phyloP scores from a whole-genome alignment of 1,284 basidiomycete genomes.

The Melampsora americana region DNA sequence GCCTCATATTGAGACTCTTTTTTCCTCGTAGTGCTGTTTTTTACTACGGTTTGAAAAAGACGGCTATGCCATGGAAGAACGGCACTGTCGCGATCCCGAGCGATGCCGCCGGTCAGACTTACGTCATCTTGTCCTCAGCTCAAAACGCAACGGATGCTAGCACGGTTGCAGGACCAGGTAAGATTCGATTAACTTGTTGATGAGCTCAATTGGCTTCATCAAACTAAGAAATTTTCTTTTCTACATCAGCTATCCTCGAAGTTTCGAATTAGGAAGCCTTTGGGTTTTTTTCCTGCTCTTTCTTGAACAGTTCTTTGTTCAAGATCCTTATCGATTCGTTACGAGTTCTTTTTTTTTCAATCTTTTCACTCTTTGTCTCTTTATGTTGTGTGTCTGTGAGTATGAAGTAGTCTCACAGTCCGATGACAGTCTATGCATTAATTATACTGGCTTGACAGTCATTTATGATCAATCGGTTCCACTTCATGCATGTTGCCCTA shows the following conservation, averaged over 20 bases:
- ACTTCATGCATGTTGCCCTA: no score
- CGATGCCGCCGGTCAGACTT: constrained; percentile 18
- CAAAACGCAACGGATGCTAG: constrained; percentile 31
- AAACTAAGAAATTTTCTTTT: neutral
- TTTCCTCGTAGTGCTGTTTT: constrained; percentile 17
- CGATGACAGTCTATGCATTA: no score
- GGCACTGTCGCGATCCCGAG: constrained; percentile 12
- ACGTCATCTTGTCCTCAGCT: constrained; percentile 26
- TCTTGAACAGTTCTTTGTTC: neutral
- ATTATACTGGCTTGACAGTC: no score
- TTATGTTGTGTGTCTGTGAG: no score
- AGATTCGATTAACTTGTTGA: neutral
- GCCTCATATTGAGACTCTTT: neutral
- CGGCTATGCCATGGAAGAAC: constrained; percentile 7
- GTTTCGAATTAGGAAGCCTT: neutral
- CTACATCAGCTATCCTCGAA: neutral
- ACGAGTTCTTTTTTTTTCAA: no score
- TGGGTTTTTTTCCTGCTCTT: neutral
- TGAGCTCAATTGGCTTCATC: neutral
- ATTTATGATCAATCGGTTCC: no score
- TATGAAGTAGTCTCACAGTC: no score
- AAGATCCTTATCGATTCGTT: no score
- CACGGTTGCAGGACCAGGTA: constrained; percentile 29
- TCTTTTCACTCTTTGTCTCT: no score
- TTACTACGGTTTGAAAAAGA: constrained; percentile 31